Base-by-base conservation (phyloP, 164 flowering plant genomes). In the Berberis vulgaris region DNA sequence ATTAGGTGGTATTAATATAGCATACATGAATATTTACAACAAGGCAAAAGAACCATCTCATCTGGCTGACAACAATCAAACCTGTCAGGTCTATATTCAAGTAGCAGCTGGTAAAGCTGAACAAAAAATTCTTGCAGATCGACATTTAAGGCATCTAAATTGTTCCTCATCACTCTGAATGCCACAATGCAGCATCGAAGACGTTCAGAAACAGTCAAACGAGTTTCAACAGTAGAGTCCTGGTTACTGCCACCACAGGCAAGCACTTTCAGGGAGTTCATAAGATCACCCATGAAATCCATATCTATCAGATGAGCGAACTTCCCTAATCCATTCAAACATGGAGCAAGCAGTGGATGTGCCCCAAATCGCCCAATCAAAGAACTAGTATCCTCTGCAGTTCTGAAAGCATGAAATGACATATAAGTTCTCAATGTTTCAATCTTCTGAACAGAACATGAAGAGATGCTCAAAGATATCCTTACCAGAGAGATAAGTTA, bases 101-200 rank as follows among this genome's bases (percentile, higher is more conserved):
- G 77, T 57, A 91, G 74, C 52, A 94, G 77, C 79, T 84, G 86
- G 80, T 94, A 94, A 49, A 94, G 86, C 78, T 86, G 96, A 61
- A 82, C 76, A 74, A 77, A 91, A 71, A 94, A 94, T 42, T 87
- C 97, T 44, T 94, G 91, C 50, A 94, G 69, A 77, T 94, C 99
- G 45, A 94, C 84, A 71, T 91, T 94, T 70, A 94, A 72, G 47
- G 97, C 97, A 71, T 91, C 96, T 43, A 94, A 89, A 68, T 82
- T 94, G 71, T 61, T 91, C 82, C 79, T 89, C 99, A 94, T 91
- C 58, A 94, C 88, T 78, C 80, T 94, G 73, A 88, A 94, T 10
- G 99, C 97, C 59, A 94, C 85, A 63, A 94, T 85, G 81, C 99
- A 94, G 76, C 99, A 94, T 13, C 78, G 81, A 4, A 94, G 84